Base-by-base conservation (phyloP, 192 early-diverging fungal genomes). In the Coemansia sp. region DNA sequence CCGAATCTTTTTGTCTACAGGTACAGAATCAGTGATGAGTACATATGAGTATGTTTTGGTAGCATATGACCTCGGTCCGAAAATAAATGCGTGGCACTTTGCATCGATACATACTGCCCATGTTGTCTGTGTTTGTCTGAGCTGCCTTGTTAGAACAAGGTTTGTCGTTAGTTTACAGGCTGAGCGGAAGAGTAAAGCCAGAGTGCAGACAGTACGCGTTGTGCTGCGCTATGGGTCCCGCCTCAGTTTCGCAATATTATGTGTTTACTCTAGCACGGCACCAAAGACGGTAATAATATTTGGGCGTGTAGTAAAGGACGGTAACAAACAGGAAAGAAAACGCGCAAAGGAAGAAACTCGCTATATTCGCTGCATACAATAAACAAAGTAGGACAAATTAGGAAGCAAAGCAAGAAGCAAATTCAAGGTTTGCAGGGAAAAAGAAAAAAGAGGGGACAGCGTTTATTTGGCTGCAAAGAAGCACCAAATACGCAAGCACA, bases 1-100 rank as follows among this genome's bases (percentile, higher is more conserved):
- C 2, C 78, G 72, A 39, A 81, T 62, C 68, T 74, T 74, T 57
- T 81, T 79, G 35, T 62, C 73, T 70, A 70, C 54, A 43, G 4
- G 26, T 48, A 27, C n/a, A 32, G 41, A n/a, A 1, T 43, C 41
- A 43, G 41, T 3, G 16, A 43, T 43, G 41, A n/a, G 11, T n/a
- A 43, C 12, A n/a, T 43, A 16, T 16, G 41, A 43, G 41, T 43
- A 13, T 3, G 41, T 43, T n/a, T 39, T 39, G 38, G 41, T 9
- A n/a, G 16, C 41, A 43, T 43, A 43, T 43, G 41, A 43, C 41
- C 41, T 12, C 41, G 12, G 50, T 3, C 13, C 20, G 6, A 3
- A 54, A 54, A 27, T 27, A 54, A 12, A 54, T 23, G 27, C 27
- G 26, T 54, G 52, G 23, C 22, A 54, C 23, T 54, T 54, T 52